Evolutionary conservation across 2,329 filamentous ascomycete genomes (phyloP).

Genomic region (Dothidotthia symphoricarpi): DNA sequence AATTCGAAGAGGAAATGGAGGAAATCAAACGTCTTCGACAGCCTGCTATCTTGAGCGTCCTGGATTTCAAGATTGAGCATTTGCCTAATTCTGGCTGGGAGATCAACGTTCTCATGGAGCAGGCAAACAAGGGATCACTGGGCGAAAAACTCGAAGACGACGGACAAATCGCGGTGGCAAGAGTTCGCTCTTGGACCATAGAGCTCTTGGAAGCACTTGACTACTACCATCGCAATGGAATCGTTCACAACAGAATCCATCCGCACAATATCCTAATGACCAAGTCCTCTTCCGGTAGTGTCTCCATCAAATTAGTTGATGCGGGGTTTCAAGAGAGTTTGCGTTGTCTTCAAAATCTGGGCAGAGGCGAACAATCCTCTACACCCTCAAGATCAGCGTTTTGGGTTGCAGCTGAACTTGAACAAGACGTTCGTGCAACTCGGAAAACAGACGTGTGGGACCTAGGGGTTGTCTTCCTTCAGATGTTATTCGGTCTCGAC

Average conservation of each 20-base stretch:
- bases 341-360: conserved; percentile 59
- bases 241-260: conserved; percentile 82
- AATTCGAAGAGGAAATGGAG: conserved; percentile 74
- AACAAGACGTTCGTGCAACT: conserved; percentile 56
- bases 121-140: conserved; percentile 79
- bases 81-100: conserved; percentile 61
- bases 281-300: conserved; percentile 64
- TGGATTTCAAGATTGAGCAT: conserved; percentile 73
- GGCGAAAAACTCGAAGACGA: conserved; percentile 78
- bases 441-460: conserved; percentile 94
- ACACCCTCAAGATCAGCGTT: conserved; percentile 71
- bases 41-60: conserved; percentile 71
- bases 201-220: conserved; percentile 86
- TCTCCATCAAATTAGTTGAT: conserved; percentile 71
- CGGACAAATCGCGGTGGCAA: conserved; percentile 69
- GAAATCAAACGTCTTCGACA: conserved; percentile 72
- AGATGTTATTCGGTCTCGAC: conserved; percentile 89
- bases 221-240: conserved; percentile 79
- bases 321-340: conserved; percentile 68
- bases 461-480: conserved; percentile 83
- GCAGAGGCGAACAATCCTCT: conserved; percentile 51
- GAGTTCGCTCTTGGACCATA: conserved; percentile 84
- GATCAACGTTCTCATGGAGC: conserved; percentile 71
- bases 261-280: conserved; percentile 76
- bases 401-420: conserved; percentile 79